phyloP scores from a whole-genome alignment of 768 basidiomycete species.

The Suillus variegatus region DNA sequence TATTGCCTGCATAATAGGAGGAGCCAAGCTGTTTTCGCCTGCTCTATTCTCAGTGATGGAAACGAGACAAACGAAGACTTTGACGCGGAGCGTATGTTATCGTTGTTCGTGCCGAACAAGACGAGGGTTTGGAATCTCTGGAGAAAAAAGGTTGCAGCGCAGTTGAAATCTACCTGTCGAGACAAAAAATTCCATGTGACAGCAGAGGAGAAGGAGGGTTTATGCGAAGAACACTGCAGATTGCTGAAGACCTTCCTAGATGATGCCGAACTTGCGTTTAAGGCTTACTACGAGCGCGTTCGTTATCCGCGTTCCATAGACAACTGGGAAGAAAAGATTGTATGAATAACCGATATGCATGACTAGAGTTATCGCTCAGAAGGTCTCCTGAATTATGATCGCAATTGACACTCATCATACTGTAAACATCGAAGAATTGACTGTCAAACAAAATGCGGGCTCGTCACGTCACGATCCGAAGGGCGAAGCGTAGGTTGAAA shows the following conservation, averaged over 20 bases:
- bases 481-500: not conserved
- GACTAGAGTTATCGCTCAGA: not conserved
- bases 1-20: slow-evolving; percentile 25
- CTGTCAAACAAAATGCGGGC: not conserved
- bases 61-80: slow-evolving; percentile 11
- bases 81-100: slow-evolving; percentile 19
- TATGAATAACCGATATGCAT: not conserved
- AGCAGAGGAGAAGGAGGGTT: slow-evolving; percentile 12
- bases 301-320: not conserved
- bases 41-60: slow-evolving; percentile 26
- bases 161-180: slow-evolving; percentile 15
- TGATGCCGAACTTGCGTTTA: slow-evolving; percentile 21
- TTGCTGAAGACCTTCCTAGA: slow-evolving; percentile 15
- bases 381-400: no score
- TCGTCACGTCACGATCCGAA: not conserved
- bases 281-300: slow-evolving; percentile 10
- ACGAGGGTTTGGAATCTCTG: slow-evolving; percentile 26
- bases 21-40: slow-evolving; percentile 25
- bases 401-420: not conserved
- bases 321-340: not conserved
- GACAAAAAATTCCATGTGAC: slow-evolving; percentile 4
- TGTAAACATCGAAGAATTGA: not conserved
- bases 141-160: slow-evolving; percentile 22
- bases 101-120: slow-evolving; percentile 23
- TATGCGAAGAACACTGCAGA: slow-evolving; percentile 10